phyloP scores from a whole-genome alignment of 164 flowering plant species.

The Echeveria elegans region DNA sequence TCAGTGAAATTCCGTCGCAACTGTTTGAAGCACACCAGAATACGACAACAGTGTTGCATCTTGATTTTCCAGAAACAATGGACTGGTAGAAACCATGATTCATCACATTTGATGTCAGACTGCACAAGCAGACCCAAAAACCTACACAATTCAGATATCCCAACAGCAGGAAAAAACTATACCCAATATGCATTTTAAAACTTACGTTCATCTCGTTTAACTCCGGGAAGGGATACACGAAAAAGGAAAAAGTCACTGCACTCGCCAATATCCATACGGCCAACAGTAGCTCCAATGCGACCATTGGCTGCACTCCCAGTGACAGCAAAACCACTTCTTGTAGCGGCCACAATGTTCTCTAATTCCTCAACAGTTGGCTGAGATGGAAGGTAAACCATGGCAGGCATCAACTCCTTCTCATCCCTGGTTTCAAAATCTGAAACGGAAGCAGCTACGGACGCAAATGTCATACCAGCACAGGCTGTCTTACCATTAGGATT shows the following conservation, averaged over 20 bases:
- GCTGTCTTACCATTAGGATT: conserved; percentile 23
- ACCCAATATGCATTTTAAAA: neutral
- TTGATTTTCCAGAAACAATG: neutral
- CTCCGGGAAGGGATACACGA: conserved; percentile 72
- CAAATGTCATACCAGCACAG: conserved; percentile 15
- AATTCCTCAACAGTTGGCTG: conserved; percentile 35
- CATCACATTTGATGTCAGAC: no score
- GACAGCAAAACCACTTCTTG: conserved; percentile 36
- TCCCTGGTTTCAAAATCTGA: conserved; percentile 8
- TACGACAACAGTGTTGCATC: no score
- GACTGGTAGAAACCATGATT: neutral
- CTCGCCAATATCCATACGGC: conserved; percentile 57
- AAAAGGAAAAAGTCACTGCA: conserved; percentile 52
- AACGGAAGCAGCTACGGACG: conserved; percentile 7
- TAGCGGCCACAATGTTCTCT: conserved; percentile 27
- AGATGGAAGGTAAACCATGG: conserved; percentile 42
- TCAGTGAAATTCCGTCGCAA: no score
- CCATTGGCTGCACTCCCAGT: conserved; percentile 56
- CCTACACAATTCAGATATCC: no score
- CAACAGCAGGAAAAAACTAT: neutral
- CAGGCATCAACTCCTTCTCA: conserved; percentile 21
- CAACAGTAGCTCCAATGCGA: conserved; percentile 44
- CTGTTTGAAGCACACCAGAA: no score
- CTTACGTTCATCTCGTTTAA: conserved; percentile 61
- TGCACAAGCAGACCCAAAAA: no score